Percentiles rank a stretch among this genome's conserved stretches.
Conservation (phyloP, 805 yeast species). For the Hagleromyces aurorensis region DNA sequence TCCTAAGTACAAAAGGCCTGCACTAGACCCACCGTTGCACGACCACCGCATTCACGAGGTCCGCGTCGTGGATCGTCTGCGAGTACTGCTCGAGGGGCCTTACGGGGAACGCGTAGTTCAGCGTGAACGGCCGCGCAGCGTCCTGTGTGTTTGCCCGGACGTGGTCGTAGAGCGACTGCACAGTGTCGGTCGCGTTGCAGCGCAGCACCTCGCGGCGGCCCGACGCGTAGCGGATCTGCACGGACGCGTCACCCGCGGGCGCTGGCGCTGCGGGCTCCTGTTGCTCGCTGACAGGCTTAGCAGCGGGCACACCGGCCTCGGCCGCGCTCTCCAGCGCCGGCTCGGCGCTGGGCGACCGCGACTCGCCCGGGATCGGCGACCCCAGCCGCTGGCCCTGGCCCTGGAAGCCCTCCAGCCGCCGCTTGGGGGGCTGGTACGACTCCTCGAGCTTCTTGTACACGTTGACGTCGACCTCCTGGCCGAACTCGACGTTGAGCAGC, state of each 20-base stretch:
- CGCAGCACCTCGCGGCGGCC: slow-evolving; percentile 63
- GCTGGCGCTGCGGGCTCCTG: slow-evolving; percentile 19
- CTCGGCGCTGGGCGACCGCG: slow-evolving; percentile 17
- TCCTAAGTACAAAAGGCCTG: no score
- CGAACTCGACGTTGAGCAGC: slow-evolving; percentile 71
- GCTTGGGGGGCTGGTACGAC: slow-evolving; percentile 65
- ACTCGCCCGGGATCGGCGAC: slow-evolving; percentile 77
- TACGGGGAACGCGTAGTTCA: slow-evolving; percentile 79
- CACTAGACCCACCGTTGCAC: slow-evolving; percentile 88
- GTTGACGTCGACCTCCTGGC: slow-evolving; percentile 89
- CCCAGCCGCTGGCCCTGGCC: slow-evolving; percentile 87
- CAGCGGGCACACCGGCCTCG: slow-evolving; percentile 17
- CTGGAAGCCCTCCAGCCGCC: slow-evolving; percentile 53
- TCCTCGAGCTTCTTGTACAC: slow-evolving; percentile 79
- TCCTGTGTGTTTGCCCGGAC: slow-evolving; percentile 43
- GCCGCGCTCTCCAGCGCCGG: slow-evolving; percentile 6
- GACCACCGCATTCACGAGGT: slow-evolving; percentile 74
- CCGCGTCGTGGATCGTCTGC: slow-evolving; percentile 62
- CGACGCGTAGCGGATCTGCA: slow-evolving; percentile 78
- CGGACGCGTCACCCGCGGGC: slow-evolving; percentile 55
- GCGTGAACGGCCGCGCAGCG: slow-evolving; percentile 45
- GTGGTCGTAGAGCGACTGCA: slow-evolving; percentile 58
- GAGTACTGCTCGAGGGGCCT: slow-evolving; percentile 54
- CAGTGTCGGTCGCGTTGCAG: slow-evolving; percentile 58
- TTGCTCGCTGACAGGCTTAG: slow-evolving; percentile 18